These are phyloP conservation scores for Chytriomyces confervae DNA, from an alignment of 192 early-diverging fungal genomes.

Conservation along the genomic window DNA sequence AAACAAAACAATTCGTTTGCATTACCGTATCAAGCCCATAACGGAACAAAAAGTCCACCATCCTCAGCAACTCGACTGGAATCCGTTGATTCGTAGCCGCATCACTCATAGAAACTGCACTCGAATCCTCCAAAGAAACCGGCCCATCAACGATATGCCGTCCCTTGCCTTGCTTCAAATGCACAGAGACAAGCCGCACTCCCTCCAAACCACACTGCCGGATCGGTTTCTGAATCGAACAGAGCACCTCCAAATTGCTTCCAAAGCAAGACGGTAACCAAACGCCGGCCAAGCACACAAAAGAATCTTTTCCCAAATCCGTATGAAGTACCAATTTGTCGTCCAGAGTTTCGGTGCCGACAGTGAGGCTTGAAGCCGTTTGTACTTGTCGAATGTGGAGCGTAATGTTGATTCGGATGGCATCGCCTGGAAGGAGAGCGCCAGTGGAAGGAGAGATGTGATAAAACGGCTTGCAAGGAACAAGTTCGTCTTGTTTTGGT, in stretches of 20 bases:
- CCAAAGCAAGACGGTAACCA: conserved; percentile 82
- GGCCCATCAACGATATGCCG: conserved; percentile 17
- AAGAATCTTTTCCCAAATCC: conserved; percentile 83
- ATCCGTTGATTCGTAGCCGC: conserved; percentile 38
- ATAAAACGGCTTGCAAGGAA: conserved; percentile 75
- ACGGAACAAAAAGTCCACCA: conserved; percentile 75
- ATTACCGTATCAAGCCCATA: conserved; percentile 69
- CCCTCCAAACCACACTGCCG: conserved; percentile 35
- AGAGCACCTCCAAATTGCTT: conserved; percentile 69
- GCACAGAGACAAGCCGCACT: not conserved
- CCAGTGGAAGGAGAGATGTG: conserved; percentile 68
- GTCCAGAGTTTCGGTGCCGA: conserved; percentile 61
- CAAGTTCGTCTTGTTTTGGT: conserved; percentile 66
- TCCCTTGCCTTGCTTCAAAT: conserved; percentile 21
- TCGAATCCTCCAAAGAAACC: conserved; percentile 6
- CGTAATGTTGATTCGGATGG: conserved; percentile 62
- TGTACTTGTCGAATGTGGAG: conserved; percentile 56
- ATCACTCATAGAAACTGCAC: conserved; percentile 3
- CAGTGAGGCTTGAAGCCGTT: conserved; percentile 61
- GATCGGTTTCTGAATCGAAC: conserved; percentile 52
- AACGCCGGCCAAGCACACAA: conserved; percentile 73
- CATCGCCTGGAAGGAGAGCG: conserved; percentile 78
- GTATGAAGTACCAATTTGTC: conserved; percentile 84
- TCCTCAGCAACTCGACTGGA: conserved; percentile 75
- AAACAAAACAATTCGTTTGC: conserved; percentile 6